These are phyloP conservation scores for Pestalotiopsis sp. DNA, from an alignment of 2,329 filamentous ascomycete species.

Conservation along the genomic window DNA sequence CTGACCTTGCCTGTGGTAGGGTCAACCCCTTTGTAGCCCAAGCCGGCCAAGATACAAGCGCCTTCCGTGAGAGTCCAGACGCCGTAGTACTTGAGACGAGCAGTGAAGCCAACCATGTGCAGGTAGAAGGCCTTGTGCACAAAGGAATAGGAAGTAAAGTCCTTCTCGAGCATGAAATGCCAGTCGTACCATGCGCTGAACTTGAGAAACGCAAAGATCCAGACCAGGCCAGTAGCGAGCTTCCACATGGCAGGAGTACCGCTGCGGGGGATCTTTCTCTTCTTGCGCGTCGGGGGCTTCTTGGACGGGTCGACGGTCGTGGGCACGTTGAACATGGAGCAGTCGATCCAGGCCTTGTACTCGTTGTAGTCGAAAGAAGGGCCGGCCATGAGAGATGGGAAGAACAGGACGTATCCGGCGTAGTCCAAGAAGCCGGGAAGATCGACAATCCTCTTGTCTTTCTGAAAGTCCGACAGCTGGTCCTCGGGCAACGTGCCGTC, in stretches of 20 bases:
- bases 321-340: conserved; percentile 89
- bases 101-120: conserved; percentile 81
- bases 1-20: conserved; percentile 80
- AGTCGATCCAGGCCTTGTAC: conserved; percentile 90
- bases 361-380: conserved; percentile 95
- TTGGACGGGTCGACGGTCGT: conserved; percentile 81
- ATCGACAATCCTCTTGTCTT: conserved; percentile 73
- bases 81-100: conserved; percentile 92
- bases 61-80: conserved; percentile 95
- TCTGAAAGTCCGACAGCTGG: conserved; percentile 85
- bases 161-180: conserved; percentile 63
- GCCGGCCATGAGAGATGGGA: conserved; percentile 85
- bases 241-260: conserved; percentile 83
- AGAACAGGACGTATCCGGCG: conserved; percentile 90
- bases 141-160: conserved; percentile 70
- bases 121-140: conserved; percentile 75
- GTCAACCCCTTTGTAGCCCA: conserved; percentile 94
- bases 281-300: conserved; percentile 83
- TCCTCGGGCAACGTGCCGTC: conserved; percentile 81
- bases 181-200: conserved; percentile 70
- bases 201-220: conserved; percentile 79
- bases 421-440: conserved; percentile 82
- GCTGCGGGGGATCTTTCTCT: conserved; percentile 89
- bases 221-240: conserved; percentile 70
- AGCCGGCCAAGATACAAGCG: conserved; percentile 87